A percentile compares a stretch with the other conserved stretches of the same genome.
Evolutionary conservation across 257 asterid genomes (phyloP).

Genomic region (Nicotiana attenuata): DNA sequence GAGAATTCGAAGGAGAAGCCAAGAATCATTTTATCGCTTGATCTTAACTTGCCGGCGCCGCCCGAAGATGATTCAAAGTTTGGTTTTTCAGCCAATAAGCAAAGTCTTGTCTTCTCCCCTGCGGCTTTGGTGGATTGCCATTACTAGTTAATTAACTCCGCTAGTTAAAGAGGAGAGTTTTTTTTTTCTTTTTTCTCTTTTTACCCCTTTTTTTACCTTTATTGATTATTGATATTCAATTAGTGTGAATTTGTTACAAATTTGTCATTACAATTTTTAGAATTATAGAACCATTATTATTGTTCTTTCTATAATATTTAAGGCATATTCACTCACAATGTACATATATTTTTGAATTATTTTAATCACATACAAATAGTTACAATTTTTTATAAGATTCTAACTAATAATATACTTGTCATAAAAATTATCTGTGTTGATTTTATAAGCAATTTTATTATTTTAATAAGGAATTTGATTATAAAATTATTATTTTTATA

Average conservation of each 20-base stretch:
- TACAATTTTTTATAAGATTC: no score
- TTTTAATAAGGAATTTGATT: no score
- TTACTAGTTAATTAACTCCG: background rate
- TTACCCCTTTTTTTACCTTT: background rate
- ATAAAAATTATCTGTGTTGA: no score
- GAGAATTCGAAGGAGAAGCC: background rate
- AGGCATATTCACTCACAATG: background rate
- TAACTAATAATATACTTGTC: no score
- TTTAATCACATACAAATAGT: no score
- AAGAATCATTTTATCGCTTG: background rate
- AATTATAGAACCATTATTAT: constrained; percentile 8
- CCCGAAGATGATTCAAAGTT: constrained; percentile 14
- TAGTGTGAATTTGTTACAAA: constrained; percentile 17
- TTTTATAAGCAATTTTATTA: no score
- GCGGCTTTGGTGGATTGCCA: constrained; percentile 15
- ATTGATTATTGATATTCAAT: background rate
- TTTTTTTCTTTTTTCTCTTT: no score
- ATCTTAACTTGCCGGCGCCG: constrained; percentile 18
- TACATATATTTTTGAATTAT: no score
- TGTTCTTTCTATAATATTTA: background rate
- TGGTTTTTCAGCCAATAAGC: constrained; percentile 8
- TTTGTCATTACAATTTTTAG: background rate
- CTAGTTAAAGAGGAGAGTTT: background rate
- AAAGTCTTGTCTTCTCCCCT: constrained; percentile 14
- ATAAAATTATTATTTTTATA: no score